Percentiles rank a stretch among this genome's conserved stretches.
phyloP scores from a whole-genome alignment of 768 basidiomycete genomes.

The Paxillus ammoniavirescens region DNA sequence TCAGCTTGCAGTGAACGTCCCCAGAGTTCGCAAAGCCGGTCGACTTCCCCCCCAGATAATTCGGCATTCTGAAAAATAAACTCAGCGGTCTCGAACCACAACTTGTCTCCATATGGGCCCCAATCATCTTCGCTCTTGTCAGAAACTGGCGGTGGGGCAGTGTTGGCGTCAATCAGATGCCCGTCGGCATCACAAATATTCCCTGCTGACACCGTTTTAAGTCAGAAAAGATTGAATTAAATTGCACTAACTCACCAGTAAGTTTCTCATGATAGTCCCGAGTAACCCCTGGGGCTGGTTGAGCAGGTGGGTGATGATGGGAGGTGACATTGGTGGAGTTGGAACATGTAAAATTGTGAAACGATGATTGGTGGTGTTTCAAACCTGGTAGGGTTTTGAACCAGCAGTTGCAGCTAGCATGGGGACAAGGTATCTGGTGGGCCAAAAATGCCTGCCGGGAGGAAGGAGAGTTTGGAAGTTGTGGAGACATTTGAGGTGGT shows the following conservation, averaged over 20 bases:
- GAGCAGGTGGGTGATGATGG: background rate
- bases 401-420: background rate
- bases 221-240: no score
- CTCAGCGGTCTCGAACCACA: background rate
- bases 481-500: background rate
- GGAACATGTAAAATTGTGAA: background rate
- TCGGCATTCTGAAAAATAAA: background rate
- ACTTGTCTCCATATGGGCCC: background rate
- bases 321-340: background rate
- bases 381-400: constrained; percentile 1
- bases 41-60: background rate
- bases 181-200: background rate
- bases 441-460: background rate
- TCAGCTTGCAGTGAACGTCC: background rate
- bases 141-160: background rate
- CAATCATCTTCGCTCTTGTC: background rate
- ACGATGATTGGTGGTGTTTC: background rate
- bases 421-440: background rate
- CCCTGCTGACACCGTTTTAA: no score
- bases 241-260: background rate
- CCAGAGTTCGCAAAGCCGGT: background rate
- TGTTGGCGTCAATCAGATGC: background rate
- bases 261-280: constrained; percentile 1
- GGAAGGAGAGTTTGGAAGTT: background rate
- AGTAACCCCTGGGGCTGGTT: background rate